Conservation (phyloP, 2,329 filamentous ascomycete genomes). For the Cladosporium sp. region DNA sequence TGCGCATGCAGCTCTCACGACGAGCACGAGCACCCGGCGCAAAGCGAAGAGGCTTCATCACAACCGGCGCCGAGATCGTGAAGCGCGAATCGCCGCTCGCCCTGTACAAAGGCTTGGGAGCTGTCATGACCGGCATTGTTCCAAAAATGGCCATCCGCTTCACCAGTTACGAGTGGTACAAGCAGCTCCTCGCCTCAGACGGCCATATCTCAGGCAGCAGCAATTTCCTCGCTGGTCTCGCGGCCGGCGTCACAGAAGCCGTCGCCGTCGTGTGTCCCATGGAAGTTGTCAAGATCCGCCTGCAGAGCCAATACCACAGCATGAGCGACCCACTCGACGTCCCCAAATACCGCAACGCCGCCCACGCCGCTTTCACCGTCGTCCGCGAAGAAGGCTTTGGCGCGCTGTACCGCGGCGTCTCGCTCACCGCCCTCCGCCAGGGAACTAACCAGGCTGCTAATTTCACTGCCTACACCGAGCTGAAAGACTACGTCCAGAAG, state of each 20-base stretch:
- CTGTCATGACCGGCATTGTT: constrained; percentile 91
- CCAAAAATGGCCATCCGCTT: constrained; percentile 99
- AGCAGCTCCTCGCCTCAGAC: constrained; percentile 70
- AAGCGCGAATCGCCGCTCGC: constrained; percentile 86
- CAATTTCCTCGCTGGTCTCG: constrained; percentile 81
- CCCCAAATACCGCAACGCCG: constrained; percentile 96
- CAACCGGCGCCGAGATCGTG: constrained; percentile 83
- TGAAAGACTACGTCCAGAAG: constrained; percentile 75
- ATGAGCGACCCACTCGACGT: constrained; percentile 96
- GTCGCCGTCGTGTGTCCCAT: constrained; percentile 96
- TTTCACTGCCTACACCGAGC: constrained; percentile 95
- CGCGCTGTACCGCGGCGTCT: constrained; percentile 89
- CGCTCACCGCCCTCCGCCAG: constrained; percentile 88
- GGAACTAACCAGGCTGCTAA: constrained; percentile 98
- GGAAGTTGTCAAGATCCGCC: constrained; percentile 98
- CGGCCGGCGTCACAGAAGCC: constrained; percentile 92
- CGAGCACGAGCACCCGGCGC: constrained; percentile 77
- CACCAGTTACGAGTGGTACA: constrained; percentile 95
- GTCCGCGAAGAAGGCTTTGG: constrained; percentile 85
- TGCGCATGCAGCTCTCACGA: constrained; percentile 96
- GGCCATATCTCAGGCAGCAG: constrained; percentile 68
- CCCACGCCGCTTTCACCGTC: constrained; percentile 80
- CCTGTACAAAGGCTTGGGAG: constrained; percentile 97
- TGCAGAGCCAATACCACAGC: constrained; percentile 96
- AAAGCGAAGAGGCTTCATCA: constrained; percentile 82